These are phyloP conservation scores for Talaromyces sp. DNA, from an alignment of 2,329 filamentous ascomycete species.

Conservation along the genomic window DNA sequence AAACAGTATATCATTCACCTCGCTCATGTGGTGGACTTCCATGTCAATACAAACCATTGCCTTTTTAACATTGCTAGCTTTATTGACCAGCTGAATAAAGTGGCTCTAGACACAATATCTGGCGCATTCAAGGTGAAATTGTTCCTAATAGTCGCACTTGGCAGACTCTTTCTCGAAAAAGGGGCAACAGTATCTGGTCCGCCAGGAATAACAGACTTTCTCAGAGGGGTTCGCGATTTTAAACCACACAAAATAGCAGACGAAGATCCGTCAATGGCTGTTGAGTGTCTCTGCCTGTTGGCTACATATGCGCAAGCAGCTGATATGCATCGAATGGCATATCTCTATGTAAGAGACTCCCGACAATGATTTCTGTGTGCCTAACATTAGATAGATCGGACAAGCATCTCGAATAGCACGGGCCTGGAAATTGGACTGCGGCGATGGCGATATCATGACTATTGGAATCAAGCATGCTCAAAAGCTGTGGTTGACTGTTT, in stretches of 20 bases:
- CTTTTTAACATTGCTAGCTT: conserved; percentile 1
- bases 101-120: background rate
- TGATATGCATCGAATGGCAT: conserved; percentile 9
- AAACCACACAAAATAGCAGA: background rate
- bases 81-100: background rate
- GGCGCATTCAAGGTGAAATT: background rate
- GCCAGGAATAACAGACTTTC: conserved; percentile 8
- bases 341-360: conserved; percentile 8
- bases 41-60: conserved; percentile 3
- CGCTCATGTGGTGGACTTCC: conserved; percentile 8
- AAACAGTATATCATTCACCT: conserved; percentile 8
- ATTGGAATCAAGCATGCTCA: background rate
- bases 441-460: background rate
- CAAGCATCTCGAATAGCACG: conserved; percentile 1
- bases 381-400: conserved; percentile 3
- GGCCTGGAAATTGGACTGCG: background rate
- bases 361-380: background rate
- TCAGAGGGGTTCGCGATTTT: background rate
- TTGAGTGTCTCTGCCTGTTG: conserved; percentile 6
- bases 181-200: conserved; percentile 7
- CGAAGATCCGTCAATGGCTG: background rate
- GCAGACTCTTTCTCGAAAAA: conserved; percentile 10
- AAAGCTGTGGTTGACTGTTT: conserved; percentile 41
- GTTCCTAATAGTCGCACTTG: conserved; percentile 3
- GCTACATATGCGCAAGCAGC: conserved; percentile 10